These are phyloP conservation scores for Agrocybe praecox DNA, from an alignment of 768 basidiomycete species.

Conservation along the genomic window DNA sequence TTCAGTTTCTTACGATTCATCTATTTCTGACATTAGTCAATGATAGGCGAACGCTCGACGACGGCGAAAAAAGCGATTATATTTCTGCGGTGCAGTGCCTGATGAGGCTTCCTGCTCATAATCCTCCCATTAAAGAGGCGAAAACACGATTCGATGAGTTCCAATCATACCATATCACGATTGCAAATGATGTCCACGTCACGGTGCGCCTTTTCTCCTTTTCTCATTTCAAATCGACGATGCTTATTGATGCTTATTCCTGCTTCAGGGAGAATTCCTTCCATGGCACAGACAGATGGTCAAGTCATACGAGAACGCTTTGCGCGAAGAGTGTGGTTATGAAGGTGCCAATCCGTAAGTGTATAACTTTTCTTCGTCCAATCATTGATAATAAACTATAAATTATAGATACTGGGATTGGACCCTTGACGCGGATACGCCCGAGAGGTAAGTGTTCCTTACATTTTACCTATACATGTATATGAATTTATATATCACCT, in stretches of 20 bases:
- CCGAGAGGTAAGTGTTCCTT: conserved; percentile 24
- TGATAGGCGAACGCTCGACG: conserved; percentile 25
- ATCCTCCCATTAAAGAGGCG: conserved; percentile 11
- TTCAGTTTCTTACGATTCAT: background rate
- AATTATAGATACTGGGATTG: conserved; percentile 36
- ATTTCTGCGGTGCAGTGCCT: conserved; percentile 29
- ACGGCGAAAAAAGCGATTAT: conserved; percentile 24
- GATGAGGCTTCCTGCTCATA: conserved; percentile 24
- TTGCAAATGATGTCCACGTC: conserved; percentile 28
- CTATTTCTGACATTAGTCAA: background rate
- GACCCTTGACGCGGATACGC: conserved; percentile 29
- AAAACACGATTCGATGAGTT: conserved; percentile 41
- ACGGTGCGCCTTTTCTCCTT: conserved; percentile 26
- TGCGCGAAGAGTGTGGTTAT: conserved; percentile 32
- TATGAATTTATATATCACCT: conserved; percentile 11
- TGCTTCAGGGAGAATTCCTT: conserved; percentile 35
- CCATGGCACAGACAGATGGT: conserved; percentile 34
- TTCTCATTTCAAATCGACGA: conserved; percentile 7
- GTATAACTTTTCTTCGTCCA: background rate
- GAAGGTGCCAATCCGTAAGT: conserved; percentile 28
- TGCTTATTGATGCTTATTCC: background rate
- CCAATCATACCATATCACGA: conserved; percentile 31
- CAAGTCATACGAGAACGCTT: conserved; percentile 24
- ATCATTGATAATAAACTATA: no score
- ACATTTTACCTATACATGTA: background rate